Evolutionary conservation across 2,329 filamentous ascomycete species (phyloP), one percentile per base, ranked within the genome.

Genomic region (Botrytis deweyae): DNA sequence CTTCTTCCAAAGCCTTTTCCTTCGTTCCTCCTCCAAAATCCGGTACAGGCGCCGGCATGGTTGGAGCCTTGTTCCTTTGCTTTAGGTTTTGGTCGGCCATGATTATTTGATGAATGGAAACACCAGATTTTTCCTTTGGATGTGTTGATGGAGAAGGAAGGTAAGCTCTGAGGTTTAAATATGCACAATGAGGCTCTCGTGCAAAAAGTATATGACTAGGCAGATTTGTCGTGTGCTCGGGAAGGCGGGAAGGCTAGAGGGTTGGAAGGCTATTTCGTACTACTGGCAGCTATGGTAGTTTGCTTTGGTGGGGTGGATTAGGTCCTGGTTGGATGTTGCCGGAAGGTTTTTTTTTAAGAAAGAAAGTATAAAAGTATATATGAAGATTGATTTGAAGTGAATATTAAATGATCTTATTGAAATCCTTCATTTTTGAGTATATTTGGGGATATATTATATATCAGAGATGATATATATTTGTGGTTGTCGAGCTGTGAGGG

Each of bases 81-180:
- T 76, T 78, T 14, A 80, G 73, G 52, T 66, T 72, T 55, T 76
- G 73, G 52, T 73, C 77, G 67, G 73, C 73, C 78, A 80, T 80
- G 64, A 9, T 76, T 64, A 49, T 33, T 73, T 22, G 67, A 46
- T 33, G 36, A 69, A 9, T 68, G 22, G 52, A 18, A 44, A 40
- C 9, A 40, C 6, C 33, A 33, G 46, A 36, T 36, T 44, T 59
- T n/a, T 25, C 16, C 8, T 20, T 10, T 33, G 64, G 5, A 22
- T 29, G 3, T 33, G 25, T 40, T 38, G 22, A n/a, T 38, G 16
- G 44, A 38, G 29, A 20, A 40, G 40, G 14, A 38, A 63, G 40
- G 29, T 5, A 36, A 66, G 42, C 18, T 29, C 38, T 59, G 63
- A 67, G 73, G 9, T 38, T 68, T 58, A 42, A 29, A 58, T 42